Conservation (phyloP, 179 eudicot genomes). For the Heliamphora pulchella region DNA sequence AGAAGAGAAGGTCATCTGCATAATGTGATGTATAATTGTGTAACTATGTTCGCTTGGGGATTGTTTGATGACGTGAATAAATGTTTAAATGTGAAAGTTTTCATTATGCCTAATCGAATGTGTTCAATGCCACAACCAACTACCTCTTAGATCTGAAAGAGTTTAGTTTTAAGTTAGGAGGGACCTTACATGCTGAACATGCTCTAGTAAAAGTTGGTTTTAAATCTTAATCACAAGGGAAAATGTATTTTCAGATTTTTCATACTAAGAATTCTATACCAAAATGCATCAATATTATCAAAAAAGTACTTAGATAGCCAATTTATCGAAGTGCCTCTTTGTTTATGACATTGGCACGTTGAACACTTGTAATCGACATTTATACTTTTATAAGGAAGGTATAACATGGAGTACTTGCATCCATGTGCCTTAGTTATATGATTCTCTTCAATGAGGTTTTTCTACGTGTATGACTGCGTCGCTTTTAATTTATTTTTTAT, state of each 20-base stretch:
- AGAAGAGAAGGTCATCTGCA: no score
- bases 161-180: neutral
- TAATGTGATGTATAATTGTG: no score
- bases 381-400: neutral
- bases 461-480: neutral
- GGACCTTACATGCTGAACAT: neutral
- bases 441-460: neutral
- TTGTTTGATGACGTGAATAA: neutral
- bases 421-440: neutral
- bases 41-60: neutral
- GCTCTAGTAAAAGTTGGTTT: neutral
- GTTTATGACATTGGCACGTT: neutral
- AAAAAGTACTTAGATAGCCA: neutral
- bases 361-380: neutral
- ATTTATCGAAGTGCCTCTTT: neutral
- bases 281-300: neutral
- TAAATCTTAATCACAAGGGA: neutral
- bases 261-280: neutral
- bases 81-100: no score
- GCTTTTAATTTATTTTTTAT: neutral
- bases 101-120: no score
- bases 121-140: no score
- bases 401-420: conserved; percentile 2
- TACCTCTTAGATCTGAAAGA: no score
- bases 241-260: neutral